Base-by-base conservation (phyloP, 1,139 yeast genomes). In the Saccharomyces hybrid region DNA sequence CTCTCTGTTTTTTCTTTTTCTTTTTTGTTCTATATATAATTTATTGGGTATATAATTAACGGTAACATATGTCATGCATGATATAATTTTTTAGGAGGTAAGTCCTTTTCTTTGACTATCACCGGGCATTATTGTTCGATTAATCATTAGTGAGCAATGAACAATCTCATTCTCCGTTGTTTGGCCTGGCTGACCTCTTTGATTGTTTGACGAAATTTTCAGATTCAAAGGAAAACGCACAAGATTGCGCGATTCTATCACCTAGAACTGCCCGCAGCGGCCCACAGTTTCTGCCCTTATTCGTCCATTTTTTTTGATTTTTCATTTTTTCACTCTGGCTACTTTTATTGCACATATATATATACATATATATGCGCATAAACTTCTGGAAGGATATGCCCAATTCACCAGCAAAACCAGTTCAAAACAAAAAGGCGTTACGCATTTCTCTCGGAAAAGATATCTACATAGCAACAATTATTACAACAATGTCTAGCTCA, bases 401-500 rank as follows among this genome's bases (percentile, higher is more conserved):
- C 9, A 16, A 13, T 31, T 50, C 16, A 38, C 2, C 23, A 11
- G 6, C 20, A 20, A 3, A 38, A 13, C 16, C 23, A 14, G 9
- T 16, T 11, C 20, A 20, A 20, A 9, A 20, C 9, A 38, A 38
- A 38, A 8, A 50, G 26, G 16, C n/a, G 7, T 13, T 11, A 23
- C 20, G 11, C 44, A 3, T 16, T 38, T 38, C 13, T 38, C 13
- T 38, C 20, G n/a, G 44, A 2, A 38, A 38, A 38, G 44, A 7
- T 11, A 38, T 20, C 42, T 9, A 32, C 23, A 42, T 49, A 56
- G 48, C 52, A 47, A 54, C 44, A 53, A 60, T 58, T 60, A 71
- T 77, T 55, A 57, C 54, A 56, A 60, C 54, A 51, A 58, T 63
- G 63, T 58, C 67, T 54, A 56, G 63, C 38, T 46, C 52, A 49